phyloP scores from a whole-genome alignment of 192 early-diverging fungal species.

The Linnemannia hyalina region DNA sequence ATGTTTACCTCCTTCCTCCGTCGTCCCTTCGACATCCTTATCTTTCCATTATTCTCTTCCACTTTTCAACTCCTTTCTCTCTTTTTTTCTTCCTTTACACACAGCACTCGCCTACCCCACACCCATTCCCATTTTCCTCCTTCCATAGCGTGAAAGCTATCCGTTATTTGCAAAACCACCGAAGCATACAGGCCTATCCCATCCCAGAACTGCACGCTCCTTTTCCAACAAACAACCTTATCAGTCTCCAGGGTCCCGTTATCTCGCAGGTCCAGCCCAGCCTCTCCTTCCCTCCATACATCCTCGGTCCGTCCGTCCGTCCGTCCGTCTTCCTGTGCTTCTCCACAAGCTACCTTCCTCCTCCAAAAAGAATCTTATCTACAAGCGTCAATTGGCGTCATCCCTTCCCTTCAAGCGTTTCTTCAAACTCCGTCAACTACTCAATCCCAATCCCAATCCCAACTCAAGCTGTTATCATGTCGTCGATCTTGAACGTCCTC shows the following conservation, averaged over 20 bases:
- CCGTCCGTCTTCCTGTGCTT: background rate
- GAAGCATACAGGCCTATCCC: background rate
- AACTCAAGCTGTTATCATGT: slow-evolving; percentile 24
- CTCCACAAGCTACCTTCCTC: slow-evolving; percentile 1
- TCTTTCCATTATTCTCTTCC: background rate
- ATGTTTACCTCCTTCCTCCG: background rate
- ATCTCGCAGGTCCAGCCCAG: slow-evolving; percentile 17
- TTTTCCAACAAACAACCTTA: background rate
- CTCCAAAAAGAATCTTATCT: slow-evolving; percentile 11
- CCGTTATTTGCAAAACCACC: background rate
- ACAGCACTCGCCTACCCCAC: background rate
- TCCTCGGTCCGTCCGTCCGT: background rate
- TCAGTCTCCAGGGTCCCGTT: slow-evolving; percentile 15
- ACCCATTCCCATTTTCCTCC: background rate
- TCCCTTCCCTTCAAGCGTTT: background rate
- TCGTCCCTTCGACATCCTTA: slow-evolving; percentile 1
- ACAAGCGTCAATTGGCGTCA: background rate
- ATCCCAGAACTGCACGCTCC: background rate
- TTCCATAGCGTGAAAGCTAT: slow-evolving; percentile 1
- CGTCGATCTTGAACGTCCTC: slow-evolving; percentile 54
- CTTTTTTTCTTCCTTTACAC: slow-evolving; percentile 9
- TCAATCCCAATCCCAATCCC: background rate
- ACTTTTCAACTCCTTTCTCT: slow-evolving; percentile 2
- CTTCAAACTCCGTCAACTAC: background rate
- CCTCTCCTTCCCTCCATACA: background rate